Conservation (phyloP, 805 yeast genomes). For the Ogataea trehaloabstinens region DNA sequence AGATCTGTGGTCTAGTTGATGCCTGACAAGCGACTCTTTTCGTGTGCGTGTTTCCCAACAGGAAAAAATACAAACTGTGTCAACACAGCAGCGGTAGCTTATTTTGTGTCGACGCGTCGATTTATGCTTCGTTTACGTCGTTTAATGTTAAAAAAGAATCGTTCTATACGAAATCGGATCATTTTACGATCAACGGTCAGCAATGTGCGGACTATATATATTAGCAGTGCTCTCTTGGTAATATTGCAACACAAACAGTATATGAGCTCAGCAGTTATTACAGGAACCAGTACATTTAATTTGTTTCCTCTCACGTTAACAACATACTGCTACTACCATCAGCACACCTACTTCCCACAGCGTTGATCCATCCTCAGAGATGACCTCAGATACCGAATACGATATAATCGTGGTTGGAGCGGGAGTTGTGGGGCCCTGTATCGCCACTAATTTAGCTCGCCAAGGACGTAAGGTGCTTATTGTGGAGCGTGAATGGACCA, state of each 20-base stretch:
- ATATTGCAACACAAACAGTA: background rate
- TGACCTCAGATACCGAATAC: slow-evolving; percentile 33
- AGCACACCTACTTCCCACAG: too few species aligned
- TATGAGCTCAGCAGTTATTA: background rate
- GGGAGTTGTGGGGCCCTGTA: slow-evolving; percentile 95
- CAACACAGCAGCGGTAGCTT: too few species aligned
- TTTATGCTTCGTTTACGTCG: background rate
- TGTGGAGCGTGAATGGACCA: slow-evolving; percentile 84
- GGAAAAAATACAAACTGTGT: too few species aligned
- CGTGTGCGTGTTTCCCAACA: too few species aligned
- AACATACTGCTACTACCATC: too few species aligned
- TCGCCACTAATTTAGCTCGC: slow-evolving; percentile 86
- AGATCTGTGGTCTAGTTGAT: too few species aligned
- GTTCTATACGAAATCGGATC: slow-evolving; percentile 12
- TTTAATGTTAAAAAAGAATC: too few species aligned
- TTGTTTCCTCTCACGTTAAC: too few species aligned
- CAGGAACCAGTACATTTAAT: too few species aligned
- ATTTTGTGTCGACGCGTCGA: background rate
- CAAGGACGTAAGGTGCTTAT: slow-evolving; percentile 82
- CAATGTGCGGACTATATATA: too few species aligned
- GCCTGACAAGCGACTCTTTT: too few species aligned
- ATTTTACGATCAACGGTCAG: slow-evolving; percentile 4
- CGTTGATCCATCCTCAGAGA: too few species aligned
- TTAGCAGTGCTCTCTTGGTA: background rate
- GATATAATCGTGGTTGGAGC: slow-evolving; percentile 96